Percentiles rank a stretch among this genome's conserved stretches.
These are phyloP conservation scores for Prunus padus DNA, from an alignment of 306 rosid species.

Conservation along the genomic window DNA sequence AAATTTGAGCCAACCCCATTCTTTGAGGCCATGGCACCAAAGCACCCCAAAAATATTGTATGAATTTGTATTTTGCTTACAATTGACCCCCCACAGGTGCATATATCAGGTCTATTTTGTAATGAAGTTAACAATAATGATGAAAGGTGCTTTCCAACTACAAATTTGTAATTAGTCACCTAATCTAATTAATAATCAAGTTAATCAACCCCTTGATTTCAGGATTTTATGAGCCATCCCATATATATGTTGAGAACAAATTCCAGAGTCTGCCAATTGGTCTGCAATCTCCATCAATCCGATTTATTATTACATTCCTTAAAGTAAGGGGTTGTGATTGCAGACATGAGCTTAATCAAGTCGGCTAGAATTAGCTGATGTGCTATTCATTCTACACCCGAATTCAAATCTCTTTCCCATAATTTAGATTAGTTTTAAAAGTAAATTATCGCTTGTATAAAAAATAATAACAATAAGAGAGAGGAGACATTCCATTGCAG, in stretches of 20 bases:
- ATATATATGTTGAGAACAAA: background rate
- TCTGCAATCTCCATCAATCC: background rate
- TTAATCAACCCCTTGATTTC: background rate
- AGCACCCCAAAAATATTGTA: background rate
- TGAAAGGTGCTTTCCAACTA: background rate
- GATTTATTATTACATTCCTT: background rate
- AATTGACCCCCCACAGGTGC: background rate
- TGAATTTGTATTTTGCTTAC: background rate
- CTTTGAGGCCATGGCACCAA: no score
- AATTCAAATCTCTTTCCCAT: fast-evolving
- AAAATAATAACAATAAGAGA: no score
- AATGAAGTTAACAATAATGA: conserved; percentile 1
- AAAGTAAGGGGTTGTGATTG: background rate
- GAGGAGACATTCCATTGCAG: background rate
- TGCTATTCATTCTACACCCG: no score
- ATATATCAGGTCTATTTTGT: background rate
- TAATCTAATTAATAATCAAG: background rate
- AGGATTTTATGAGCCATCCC: background rate
- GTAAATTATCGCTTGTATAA: fast-evolving
- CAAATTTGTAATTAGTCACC: background rate
- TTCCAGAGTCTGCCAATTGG: background rate
- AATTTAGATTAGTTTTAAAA: no score
- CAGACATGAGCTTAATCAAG: fast-evolving
- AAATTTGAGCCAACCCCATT: background rate
- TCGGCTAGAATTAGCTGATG: no score